These are phyloP conservation scores for Phaffia rhodozyma DNA, from an alignment of 1,284 basidiomycete genomes.

Conservation along the genomic window DNA sequence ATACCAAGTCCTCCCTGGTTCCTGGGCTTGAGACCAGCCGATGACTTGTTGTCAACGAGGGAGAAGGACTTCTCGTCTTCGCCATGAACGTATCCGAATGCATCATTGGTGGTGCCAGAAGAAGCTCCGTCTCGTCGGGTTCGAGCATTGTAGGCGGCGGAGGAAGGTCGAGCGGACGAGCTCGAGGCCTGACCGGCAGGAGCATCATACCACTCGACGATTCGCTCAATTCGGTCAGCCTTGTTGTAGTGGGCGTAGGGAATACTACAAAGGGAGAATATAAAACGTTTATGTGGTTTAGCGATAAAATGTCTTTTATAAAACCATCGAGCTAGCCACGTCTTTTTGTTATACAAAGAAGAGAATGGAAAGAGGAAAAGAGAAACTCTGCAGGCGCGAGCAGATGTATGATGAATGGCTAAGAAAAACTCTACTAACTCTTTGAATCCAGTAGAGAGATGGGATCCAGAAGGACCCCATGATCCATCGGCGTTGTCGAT, in stretches of 20 bases:
- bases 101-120: constrained; percentile 56
- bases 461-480: constrained; percentile 36
- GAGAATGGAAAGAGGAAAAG: not conserved
- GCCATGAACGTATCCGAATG: constrained; percentile 97
- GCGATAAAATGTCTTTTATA: not conserved
- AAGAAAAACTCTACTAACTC: constrained; percentile 28
- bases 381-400: not conserved
- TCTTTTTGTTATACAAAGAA: not conserved
- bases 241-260: constrained; percentile 97
- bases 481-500: constrained; percentile 36
- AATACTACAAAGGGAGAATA: constrained; percentile 40
- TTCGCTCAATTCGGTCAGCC: constrained; percentile 92
- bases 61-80: constrained; percentile 98
- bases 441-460: constrained; percentile 34
- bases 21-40: constrained; percentile 22
- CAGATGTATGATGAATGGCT: not conserved
- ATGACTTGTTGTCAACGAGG: constrained; percentile 55
- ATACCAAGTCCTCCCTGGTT: constrained; percentile 31
- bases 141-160: constrained; percentile 18
- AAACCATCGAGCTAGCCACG: not conserved
- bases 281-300: not conserved
- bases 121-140: constrained; percentile 43
- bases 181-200: constrained; percentile 41
- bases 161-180: constrained; percentile 29
- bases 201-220: constrained; percentile 89